Conservation (phyloP, 2,329 filamentous ascomycete species). For the Leptographium lundbergii region DNA sequence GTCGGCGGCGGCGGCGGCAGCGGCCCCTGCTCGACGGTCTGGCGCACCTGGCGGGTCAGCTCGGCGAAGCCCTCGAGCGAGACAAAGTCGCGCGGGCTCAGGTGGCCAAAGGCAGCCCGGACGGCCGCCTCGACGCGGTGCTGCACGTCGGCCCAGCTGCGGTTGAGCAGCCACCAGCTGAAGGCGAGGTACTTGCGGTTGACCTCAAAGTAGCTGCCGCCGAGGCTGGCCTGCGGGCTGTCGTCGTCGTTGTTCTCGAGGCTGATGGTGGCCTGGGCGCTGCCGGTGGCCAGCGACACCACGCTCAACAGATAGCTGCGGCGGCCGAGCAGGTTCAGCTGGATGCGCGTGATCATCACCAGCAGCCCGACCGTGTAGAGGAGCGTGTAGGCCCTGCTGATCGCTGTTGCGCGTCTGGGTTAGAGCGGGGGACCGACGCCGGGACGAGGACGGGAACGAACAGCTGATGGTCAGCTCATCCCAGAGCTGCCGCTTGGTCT, state of each 20-base stretch:
- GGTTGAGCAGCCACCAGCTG: slow-evolving; percentile 94
- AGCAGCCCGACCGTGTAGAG: slow-evolving; percentile 85
- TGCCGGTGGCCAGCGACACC: slow-evolving; percentile 72
- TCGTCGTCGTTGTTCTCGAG: slow-evolving; percentile 92
- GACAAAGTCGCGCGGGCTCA: slow-evolving; percentile 82
- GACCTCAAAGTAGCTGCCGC: slow-evolving; percentile 79
- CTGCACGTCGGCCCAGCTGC: slow-evolving; percentile 75
- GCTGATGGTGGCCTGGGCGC: slow-evolving; percentile 63
- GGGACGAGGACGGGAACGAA: slow-evolving; percentile 30
- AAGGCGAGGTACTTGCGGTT: slow-evolving; percentile 92
- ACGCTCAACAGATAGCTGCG: slow-evolving; percentile 94
- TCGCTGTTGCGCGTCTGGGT: slow-evolving; percentile 44
- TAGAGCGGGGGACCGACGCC: background rate
- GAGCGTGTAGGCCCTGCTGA: slow-evolving; percentile 81
- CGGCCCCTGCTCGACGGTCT: slow-evolving; percentile 54
- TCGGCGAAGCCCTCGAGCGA: slow-evolving; percentile 69
- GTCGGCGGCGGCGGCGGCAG: background rate
- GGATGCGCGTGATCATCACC: slow-evolving; percentile 83
- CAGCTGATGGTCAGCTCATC: slow-evolving; percentile 94
- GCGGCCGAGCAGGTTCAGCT: slow-evolving; percentile 91
- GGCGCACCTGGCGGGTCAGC: slow-evolving; percentile 71
- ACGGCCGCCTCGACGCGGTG: slow-evolving; percentile 75
- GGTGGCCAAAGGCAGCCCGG: slow-evolving; percentile 72
- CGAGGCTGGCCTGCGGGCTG: slow-evolving; percentile 66
- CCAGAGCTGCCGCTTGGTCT: slow-evolving; percentile 89